Evolutionary conservation across 768 basidiomycete species (phyloP), one percentile per base, ranked within the genome.

Genomic region (Amanita rimosa): DNA sequence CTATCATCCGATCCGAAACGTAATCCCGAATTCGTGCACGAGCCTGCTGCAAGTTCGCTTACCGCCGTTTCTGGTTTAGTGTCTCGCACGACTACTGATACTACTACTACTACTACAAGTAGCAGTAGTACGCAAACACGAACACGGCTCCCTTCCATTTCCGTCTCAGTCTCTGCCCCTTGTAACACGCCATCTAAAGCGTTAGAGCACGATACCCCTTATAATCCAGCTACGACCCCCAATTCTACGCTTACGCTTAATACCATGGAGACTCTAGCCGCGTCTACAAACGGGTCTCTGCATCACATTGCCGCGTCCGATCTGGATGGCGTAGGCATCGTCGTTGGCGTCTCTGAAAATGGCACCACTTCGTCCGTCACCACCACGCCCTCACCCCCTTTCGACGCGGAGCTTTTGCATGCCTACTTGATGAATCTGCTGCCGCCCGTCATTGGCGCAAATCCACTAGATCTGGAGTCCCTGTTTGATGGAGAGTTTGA

Each of bases 361-460:
- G 46, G 46, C 26, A n/a, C 38, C 6, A 29, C 47, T 3, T 7
- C 39, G n/a, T 27, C 47, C 9, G 44, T 46, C 11, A 14, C 38
- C 11, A 14, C 38, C 6, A 14, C 47, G n/a, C 27, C 29, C 2
- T 27, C 47, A 3, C 47, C 65, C 10, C 59, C 72, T 29, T 89
- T 89, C 62, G 87, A 92, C 64, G 62, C 83, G 8, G 69, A 74
- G 24, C 64, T 83, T 49, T 88, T 93, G 61, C 78, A 74, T 51
- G 66, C 72, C 7, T 93, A 91, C 65, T 70, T 93, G 26, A 67
- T 76, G 36, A 69, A 78, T 1, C 70, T 94, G 19, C 68, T 94
- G 2, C 90, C 91, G 1, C 84, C 88, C 9, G 74, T 91, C 1
- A 73, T 94, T n/a, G 88, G 80, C n/a, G 82, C 87, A 2, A 59